A percentile compares a stretch with the other conserved stretches of the same genome.
These are phyloP conservation scores for Cyanidiococcus yangmingshanensis DNA, from an alignment of 23 red algal species.

Conservation along the genomic window DNA sequence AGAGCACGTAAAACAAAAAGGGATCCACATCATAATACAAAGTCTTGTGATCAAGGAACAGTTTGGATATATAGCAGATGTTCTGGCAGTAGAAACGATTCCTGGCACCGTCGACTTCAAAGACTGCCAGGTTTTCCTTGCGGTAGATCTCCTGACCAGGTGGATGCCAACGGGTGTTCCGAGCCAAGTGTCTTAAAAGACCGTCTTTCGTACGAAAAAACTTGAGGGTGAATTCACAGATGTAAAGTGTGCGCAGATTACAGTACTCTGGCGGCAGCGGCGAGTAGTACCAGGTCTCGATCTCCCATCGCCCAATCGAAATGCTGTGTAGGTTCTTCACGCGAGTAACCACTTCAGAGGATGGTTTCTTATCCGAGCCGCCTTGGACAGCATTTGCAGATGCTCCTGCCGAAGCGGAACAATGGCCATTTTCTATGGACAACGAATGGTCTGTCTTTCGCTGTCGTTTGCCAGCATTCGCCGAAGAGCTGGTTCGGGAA, in stretches of 20 bases:
- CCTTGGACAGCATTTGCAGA: not conserved
- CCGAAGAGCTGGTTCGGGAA: not conserved
- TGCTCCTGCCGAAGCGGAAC: not conserved
- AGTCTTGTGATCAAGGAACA: slow-evolving; percentile 99
- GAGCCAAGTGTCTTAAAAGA: slow-evolving; percentile 45
- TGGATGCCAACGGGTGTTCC: slow-evolving; percentile 50
- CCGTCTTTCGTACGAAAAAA: slow-evolving; percentile 50
- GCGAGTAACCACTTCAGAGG: slow-evolving; percentile 52
- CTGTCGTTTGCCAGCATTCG: slow-evolving; percentile 7
- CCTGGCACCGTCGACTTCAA: slow-evolving; percentile 84
- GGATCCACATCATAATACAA: slow-evolving; percentile 98
- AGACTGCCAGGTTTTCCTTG: slow-evolving; percentile 70
- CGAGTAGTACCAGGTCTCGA: slow-evolving; percentile 97
- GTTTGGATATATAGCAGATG: slow-evolving; percentile 96
- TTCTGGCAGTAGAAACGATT: slow-evolving; percentile 95
- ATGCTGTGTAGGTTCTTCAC: slow-evolving; percentile 95
- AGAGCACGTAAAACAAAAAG: slow-evolving; percentile 99
- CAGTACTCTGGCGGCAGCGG: slow-evolving; percentile 84
- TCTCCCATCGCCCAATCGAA: slow-evolving; percentile 45
- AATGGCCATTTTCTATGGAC: not conserved
- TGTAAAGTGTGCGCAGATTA: slow-evolving; percentile 51
- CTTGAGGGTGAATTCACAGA: slow-evolving; percentile 93
- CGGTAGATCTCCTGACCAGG: slow-evolving; percentile 91
- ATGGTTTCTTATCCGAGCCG: slow-evolving; percentile 26
- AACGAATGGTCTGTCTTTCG: not conserved